Base-by-base conservation (phyloP, 768 basidiomycete species). In the Suillus luteus region DNA sequence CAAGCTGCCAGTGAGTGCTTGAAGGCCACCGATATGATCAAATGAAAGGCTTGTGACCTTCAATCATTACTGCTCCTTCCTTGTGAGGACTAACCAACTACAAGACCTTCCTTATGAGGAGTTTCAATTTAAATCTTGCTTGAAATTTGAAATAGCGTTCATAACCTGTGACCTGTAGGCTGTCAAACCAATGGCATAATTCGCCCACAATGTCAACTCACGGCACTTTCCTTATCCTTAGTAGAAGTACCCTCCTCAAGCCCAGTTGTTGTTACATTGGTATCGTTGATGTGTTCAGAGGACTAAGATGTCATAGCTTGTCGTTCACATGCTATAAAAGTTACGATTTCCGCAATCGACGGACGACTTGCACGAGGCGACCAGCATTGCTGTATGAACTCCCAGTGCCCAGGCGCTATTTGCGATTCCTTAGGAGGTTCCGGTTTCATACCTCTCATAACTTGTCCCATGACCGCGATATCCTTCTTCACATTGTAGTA, bases 41-140 rank as follows among this genome's bases (percentile, higher is more conserved):
- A 63, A 60, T 41, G 15, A 63, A 59, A 60, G 37, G 9, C 40
- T 48, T 3, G 17, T 3, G 11, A 1, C n/a, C 9, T 33, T 37
- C 11, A 5, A 22, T 69, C 11, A 41, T 31, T 4, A 31, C 31
- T 31, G 48, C 22, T n/a, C 48, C 46, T 19, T 24, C 54, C 40
- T 22, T 62, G n/a, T 64, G 7, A 12, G 22, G 22, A 15, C n/a
- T 33, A 27, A 22, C 9, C 17, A 59, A 65, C 60, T 4, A 27
- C 49, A 27, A 48, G 31, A 64, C 64, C 55, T 69, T 63, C 61
- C 59, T 22, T 41, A 38, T 55, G n/a, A 35, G 62, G 62, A 57
- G 19, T 33, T 33, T 31, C 3, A 31, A 59, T 27, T 31, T 43
- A 37, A 41, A 37, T 27, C 14, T 37, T 17, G 40, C 51, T 9